phyloP scores from a whole-genome alignment of 2,329 filamentous ascomycete species.

The Apiospora hydei region DNA sequence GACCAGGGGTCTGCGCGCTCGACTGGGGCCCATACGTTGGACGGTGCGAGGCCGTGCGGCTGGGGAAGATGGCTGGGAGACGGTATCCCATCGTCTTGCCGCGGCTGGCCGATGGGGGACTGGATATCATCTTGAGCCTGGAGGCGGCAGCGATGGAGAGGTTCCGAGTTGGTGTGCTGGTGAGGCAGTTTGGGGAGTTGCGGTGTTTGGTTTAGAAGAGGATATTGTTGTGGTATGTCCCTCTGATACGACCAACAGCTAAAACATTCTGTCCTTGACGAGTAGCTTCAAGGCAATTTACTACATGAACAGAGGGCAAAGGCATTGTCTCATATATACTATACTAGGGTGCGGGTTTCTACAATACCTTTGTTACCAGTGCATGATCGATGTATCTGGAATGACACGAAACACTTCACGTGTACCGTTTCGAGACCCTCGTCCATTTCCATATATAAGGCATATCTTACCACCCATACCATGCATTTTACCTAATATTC shows the following conservation, averaged over 20 bases:
- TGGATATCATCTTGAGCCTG: slow-evolving; percentile 38
- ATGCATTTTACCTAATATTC: background rate
- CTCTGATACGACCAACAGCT: background rate
- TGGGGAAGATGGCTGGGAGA: slow-evolving; percentile 32
- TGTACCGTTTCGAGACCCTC: background rate
- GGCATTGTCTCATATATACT: background rate
- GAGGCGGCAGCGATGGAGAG: slow-evolving; percentile 31
- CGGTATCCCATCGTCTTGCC: slow-evolving; percentile 41
- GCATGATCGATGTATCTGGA: background rate
- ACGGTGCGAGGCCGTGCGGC: slow-evolving; percentile 38
- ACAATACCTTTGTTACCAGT: background rate
- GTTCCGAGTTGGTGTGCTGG: slow-evolving; percentile 29
- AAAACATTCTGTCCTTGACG: background rate
- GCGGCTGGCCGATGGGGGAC: slow-evolving; percentile 31
- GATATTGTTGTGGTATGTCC: too few relatives aligned
- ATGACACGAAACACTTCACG: background rate
- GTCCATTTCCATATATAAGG: background rate
- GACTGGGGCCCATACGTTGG: slow-evolving; percentile 36
- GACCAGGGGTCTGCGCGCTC: slow-evolving; percentile 37
- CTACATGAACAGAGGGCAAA: background rate
- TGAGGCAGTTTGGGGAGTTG: slow-evolving; percentile 32
- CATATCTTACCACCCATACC: background rate
- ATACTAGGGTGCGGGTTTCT: too few relatives aligned
- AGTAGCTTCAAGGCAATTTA: background rate
- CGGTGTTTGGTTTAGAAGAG: slow-evolving; percentile 27